Conservation (phyloP, 2,329 filamentous ascomycete genomes). For the Diaporthe sp. region DNA sequence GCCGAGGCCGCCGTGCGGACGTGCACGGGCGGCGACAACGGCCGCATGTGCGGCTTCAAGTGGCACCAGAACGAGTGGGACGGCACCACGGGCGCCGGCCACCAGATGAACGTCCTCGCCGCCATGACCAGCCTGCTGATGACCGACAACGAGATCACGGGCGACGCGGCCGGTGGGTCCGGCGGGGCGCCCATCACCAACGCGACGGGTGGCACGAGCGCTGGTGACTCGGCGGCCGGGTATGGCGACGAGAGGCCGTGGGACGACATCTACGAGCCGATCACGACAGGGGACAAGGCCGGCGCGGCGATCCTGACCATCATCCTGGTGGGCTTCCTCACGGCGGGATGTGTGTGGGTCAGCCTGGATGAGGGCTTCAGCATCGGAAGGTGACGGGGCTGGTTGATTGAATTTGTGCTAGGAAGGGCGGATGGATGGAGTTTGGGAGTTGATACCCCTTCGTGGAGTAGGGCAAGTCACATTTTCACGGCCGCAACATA, state of each 20-base stretch:
- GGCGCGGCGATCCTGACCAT: slow-evolving; percentile 59
- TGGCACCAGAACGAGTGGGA: slow-evolving; percentile 64
- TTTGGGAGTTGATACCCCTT: slow-evolving; percentile 9
- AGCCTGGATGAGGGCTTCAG: slow-evolving; percentile 23
- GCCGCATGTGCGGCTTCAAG: slow-evolving; percentile 60
- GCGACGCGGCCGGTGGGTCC: slow-evolving; percentile 5
- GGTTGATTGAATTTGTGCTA: not conserved
- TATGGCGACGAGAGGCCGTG: slow-evolving; percentile 14
- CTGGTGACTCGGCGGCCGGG: slow-evolving; percentile 51
- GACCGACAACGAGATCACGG: slow-evolving; percentile 37
- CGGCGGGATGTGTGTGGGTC: slow-evolving; percentile 35
- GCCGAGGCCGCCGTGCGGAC: slow-evolving; percentile 62
- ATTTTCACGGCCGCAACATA: not conserved
- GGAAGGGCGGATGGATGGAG: not conserved
- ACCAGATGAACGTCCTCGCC: slow-evolving; percentile 66
- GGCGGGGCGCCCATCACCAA: slow-evolving; percentile 52
- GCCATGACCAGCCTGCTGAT: slow-evolving; percentile 61
- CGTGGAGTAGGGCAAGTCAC: not conserved
- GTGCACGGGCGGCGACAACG: slow-evolving; percentile 50
- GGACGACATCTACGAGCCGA: slow-evolving; percentile 35
- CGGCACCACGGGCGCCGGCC: slow-evolving; percentile 63
- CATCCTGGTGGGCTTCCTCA: slow-evolving; percentile 47
- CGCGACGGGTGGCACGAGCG: slow-evolving; percentile 59
- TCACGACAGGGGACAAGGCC: slow-evolving; percentile 54
- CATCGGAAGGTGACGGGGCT: slow-evolving; percentile 7